Percentiles rank a stretch among this genome's conserved stretches.
phyloP scores from a whole-genome alignment of 768 basidiomycete species.

The Tylopilus rubrobrunneus region DNA sequence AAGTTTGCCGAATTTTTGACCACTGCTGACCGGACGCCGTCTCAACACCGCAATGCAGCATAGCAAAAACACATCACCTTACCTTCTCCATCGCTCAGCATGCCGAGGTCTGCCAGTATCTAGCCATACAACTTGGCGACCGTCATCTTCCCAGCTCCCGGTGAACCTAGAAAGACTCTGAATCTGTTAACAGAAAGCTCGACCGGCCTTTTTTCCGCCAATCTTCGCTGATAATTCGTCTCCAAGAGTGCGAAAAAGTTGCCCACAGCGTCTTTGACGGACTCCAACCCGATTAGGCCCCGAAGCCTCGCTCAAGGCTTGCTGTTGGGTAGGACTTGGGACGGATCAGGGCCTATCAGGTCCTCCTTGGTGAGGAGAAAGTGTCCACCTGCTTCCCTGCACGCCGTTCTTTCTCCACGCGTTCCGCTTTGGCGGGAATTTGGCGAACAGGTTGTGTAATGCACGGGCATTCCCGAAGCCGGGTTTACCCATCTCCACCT shows the following conservation, averaged over 20 bases:
- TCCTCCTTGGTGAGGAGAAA: slow-evolving; percentile 52
- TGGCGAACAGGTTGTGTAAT: slow-evolving; percentile 47
- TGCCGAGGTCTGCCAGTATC: slow-evolving; percentile 55
- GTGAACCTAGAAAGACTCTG: slow-evolving; percentile 62
- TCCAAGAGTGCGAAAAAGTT: slow-evolving; percentile 45
- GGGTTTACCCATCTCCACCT: slow-evolving; percentile 32
- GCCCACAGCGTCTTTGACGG: slow-evolving; percentile 55
- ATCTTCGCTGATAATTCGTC: slow-evolving; percentile 58
- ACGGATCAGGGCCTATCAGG: slow-evolving; percentile 63
- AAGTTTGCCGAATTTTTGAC: slow-evolving; percentile 71
- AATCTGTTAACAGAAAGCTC: slow-evolving; percentile 58
- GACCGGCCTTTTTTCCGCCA: slow-evolving; percentile 50
- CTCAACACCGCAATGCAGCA: background rate
- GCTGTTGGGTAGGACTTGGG: slow-evolving; percentile 43
- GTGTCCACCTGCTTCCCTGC: slow-evolving; percentile 41
- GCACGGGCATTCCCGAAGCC: slow-evolving; percentile 74
- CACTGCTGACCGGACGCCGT: slow-evolving; percentile 40
- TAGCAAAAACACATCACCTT: background rate
- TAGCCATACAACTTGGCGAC: slow-evolving; percentile 67
- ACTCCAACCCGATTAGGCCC: slow-evolving; percentile 47
- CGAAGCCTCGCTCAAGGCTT: slow-evolving; percentile 52
- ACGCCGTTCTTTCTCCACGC: slow-evolving; percentile 41
- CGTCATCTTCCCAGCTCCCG: slow-evolving; percentile 71
- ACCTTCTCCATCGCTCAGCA: slow-evolving; percentile 77
- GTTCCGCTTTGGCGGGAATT: slow-evolving; percentile 51